Base-by-base conservation (phyloP, 1,139 yeast species). In the Waltiozyma sp. region DNA sequence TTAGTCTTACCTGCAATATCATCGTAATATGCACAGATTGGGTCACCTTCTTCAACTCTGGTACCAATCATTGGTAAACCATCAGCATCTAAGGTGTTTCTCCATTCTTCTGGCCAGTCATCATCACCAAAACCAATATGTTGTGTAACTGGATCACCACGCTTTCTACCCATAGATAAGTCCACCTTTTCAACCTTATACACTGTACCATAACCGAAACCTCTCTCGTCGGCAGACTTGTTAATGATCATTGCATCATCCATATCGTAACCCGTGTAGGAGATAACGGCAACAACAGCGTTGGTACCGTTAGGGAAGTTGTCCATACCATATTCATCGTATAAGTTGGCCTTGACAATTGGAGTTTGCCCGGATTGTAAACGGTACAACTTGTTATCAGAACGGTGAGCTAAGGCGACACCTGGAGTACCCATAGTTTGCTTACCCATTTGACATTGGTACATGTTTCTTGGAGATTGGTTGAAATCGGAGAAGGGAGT, bases 371-470 rank as follows among this genome's bases (percentile, higher is more conserved):
- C 98, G 38, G 87, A 75, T 66, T 91, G 98, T 54, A 91, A 70
- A 58, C 94, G 80, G 66, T 91, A 91, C 48, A 91, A 69, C 63
- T 89, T 93, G 68, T 93, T 93, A 63, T 91, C 99, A 1, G 96
- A 84, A 65, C 99, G 77, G 63, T 89, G 95, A 40, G 72, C 77
- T 46, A 91, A 70, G 0, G 95, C 96, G 46, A 91, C 95, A 68
- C 97, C 97, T 9, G 98, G 98, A 5, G 98, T 91, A 67, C 99
- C 99, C 98, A 91, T 91, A 21, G 99, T 91, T 72, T 91, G 99
- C 69, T 91, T 91, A 77, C 97, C 98, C 99, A 91, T 91, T 74
- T 93, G 98, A 70, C 99, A 91, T 69, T 91, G 99, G 64, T 91
- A 91, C 98, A 93, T 91, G 64, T 91, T 91, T 79, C 99, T 84